Base-by-base conservation (phyloP, 371 early-diverging fungal genomes). In the Chytridiales sp. region DNA sequence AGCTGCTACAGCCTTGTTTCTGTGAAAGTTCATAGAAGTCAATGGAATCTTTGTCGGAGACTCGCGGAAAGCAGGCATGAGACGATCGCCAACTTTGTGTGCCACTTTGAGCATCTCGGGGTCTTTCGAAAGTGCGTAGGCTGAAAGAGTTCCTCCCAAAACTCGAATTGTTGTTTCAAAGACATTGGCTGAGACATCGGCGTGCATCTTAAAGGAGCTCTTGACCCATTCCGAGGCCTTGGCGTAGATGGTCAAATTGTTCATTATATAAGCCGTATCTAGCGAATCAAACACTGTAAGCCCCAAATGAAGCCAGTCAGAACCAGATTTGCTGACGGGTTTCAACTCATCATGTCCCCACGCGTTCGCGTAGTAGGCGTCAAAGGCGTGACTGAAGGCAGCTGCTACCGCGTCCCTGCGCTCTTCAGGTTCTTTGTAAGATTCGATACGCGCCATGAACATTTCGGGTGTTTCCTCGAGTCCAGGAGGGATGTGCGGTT, bases 191-290 rank as follows among this genome's bases (percentile, higher is more conserved):
- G 39, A 32, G 21, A 57, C 56, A 40, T 72, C 61, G 0, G 47
- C 68, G 38, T 59, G 39, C 24, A 39, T 42, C 49, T 32, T 54
- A 38, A 67, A 61, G 26, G 56, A 47, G 19, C 64, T 41, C 21
- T 59, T 64, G 13, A 94, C 83, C 84, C 85, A 87, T 11, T 74
- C 68, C 27, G 84, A 77, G n/a, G 88, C 90, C 52, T 81, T 73
- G 15, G 74, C 41, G 68, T 87, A 95, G 56, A 91, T 91, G 0
- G 80, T 76, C n/a, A 77, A 73, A 36, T 92, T 69, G 11, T 84
- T 87, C 88, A 94, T 88, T 40, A 97, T 67, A 36, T 82, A 65
- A 40, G 91, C 77, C 9, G 95, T 93, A 63, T 94, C 95, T 30
- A 95, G 68, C 1, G 92, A 70, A 64, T 95, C 95, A 3, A 92